Conservation (phyloP, 768 basidiomycete species). For the Leccinum boreale region DNA sequence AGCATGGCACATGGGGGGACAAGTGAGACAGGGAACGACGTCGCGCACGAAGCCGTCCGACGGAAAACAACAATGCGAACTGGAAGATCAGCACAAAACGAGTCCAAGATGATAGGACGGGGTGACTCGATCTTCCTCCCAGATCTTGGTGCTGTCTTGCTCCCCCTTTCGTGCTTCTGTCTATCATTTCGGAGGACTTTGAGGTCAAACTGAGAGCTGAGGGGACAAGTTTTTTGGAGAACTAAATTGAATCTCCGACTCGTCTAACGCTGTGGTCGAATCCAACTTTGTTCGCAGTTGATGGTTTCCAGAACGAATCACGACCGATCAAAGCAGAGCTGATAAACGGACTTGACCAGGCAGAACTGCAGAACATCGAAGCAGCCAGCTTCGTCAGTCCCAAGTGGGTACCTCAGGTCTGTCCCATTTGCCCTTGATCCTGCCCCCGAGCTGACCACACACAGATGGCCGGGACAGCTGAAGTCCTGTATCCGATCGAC, state of each 20-base stretch:
- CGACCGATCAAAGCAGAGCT: slow-evolving; percentile 42
- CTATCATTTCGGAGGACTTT: slow-evolving; percentile 3
- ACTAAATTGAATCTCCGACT: too few species aligned
- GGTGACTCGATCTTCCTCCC: slow-evolving; percentile 31
- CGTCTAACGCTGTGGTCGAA: not conserved
- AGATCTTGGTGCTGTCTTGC: slow-evolving; percentile 42
- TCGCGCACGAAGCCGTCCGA: not conserved
- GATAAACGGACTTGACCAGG: slow-evolving; percentile 65
- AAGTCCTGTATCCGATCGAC: slow-evolving; percentile 61
- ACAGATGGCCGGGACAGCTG: slow-evolving; percentile 85
- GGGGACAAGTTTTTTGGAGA: too few species aligned
- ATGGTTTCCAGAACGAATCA: slow-evolving; percentile 90
- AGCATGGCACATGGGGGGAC: not conserved
- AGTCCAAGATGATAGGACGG: not conserved
- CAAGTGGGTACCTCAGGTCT: slow-evolving; percentile 90
- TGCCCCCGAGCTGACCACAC: not conserved
- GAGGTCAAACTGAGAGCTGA: too few species aligned
- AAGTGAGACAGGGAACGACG: not conserved
- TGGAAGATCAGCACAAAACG: slow-evolving; percentile 9
- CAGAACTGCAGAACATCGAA: slow-evolving; percentile 72
- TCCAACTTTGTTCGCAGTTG: slow-evolving; percentile 49
- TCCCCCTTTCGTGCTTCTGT: slow-evolving; percentile 34
- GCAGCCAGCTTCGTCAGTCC: slow-evolving; percentile 89
- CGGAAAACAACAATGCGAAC: slow-evolving; percentile 1
- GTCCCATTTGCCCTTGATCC: not conserved